phyloP scores from a whole-genome alignment of 148 eudicot genomes.

The Silene latifolia region DNA sequence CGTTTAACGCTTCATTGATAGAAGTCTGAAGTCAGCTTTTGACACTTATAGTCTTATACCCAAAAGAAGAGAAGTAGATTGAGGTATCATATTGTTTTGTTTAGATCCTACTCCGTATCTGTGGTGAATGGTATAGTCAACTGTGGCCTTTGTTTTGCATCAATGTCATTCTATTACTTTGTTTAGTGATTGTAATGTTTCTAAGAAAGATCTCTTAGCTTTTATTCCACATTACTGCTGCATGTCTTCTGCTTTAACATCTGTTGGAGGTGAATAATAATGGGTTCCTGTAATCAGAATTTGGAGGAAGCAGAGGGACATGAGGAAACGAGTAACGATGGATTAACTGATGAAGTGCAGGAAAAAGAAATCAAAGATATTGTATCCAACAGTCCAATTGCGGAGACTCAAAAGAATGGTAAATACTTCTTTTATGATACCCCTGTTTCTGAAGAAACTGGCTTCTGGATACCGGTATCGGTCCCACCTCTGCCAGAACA shows the following conservation, averaged over 20 bases:
- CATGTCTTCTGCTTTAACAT: conserved; percentile 11
- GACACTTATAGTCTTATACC: no score
- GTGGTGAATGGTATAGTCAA: neutral
- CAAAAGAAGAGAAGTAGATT: neutral
- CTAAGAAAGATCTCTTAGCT: neutral
- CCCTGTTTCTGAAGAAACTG: conserved; percentile 61
- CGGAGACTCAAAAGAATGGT: conserved; percentile 24
- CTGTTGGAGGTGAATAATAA: conserved; percentile 9
- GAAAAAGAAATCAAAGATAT: conserved; percentile 13
- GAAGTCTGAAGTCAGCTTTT: neutral
- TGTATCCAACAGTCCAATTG: conserved; percentile 9
- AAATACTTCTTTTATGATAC: conserved; percentile 46
- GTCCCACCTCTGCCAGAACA: conserved; percentile 52
- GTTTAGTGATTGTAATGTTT: no score
- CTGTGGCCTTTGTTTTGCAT: neutral
- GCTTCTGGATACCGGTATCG: conserved; percentile 66
- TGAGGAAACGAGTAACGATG: conserved; percentile 3
- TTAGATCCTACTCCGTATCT: neutral
- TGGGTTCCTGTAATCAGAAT: conserved; percentile 26
- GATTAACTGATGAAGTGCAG: conserved; percentile 18
- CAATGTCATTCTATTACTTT: conserved; percentile 1
- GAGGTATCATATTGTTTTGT: neutral
- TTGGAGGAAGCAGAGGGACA: conserved; percentile 23
- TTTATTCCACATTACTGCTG: neutral
- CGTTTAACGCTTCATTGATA: no score